Base-by-base conservation (phyloP, 352 stramenopile genomes). In the Blastocystis sp. region DNA sequence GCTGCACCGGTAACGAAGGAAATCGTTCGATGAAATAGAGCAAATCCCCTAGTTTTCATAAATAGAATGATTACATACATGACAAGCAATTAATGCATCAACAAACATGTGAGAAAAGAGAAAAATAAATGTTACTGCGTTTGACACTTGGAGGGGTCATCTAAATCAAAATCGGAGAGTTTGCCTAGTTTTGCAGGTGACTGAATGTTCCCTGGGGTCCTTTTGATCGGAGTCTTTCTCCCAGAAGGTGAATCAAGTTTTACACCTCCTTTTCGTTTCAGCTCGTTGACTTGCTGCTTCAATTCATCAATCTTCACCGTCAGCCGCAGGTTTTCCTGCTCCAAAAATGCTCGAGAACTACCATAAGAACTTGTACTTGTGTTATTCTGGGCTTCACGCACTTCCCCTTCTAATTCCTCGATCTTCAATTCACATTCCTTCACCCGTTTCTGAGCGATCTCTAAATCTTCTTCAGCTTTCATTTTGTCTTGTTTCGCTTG, bases 131-230 rank as follows among this genome's bases (percentile, higher is more conserved):
- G 59, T 30, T 81, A 81, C 44, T 84, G 73, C 27, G 73, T 64
- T 24, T 84, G 58, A 84, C 73, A 84, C 51, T 84, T 58, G 5
- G 73, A 69, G 3, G 48, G 42, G 33, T 84, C 73, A 48, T 84
- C 73, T 13, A 84, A 33, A 44, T 68, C 73, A 15, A 84, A 48
- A 33, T 84, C 73, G 19, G 73, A 58, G 6, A 84, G 33, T 56
- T 66, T 84, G 22, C 22, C 44, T 19, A 37, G 51, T 56, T 84
- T 84, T 0, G 53, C 27, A 4, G 73, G 73, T n/a, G 73, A 84
- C 51, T 66, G 48, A 53, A 68, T 40, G 17, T 66, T 22, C 17
- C 22, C 15, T 57, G n/a, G n/a, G n/a, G 70, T 22, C 42, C 62
- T 35, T 51, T 37, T 56, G 1, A 33, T 42, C 33, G n/a, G 48